These are phyloP conservation scores for Plasmodium ovale DNA, from an alignment of 169 alveolate genomes.

Conservation along the genomic window DNA sequence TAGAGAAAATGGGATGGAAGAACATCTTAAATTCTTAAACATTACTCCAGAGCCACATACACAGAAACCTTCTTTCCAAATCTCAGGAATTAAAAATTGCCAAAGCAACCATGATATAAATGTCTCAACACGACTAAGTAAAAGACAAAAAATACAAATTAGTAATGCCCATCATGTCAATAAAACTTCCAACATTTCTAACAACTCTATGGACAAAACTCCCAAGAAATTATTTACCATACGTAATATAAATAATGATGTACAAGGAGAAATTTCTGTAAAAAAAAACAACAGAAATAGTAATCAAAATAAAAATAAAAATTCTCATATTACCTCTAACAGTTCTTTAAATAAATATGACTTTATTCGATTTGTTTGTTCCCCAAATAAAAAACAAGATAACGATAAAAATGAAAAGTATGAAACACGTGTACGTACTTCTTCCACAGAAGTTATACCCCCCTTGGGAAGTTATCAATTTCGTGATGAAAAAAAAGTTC, in stretches of 20 bases:
- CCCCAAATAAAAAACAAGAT: slow-evolving; percentile 32
- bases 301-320: slow-evolving; percentile 1
- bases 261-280: background rate
- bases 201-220: slow-evolving; percentile 34
- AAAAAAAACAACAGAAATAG: background rate
- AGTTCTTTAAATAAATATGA: slow-evolving; percentile 59
- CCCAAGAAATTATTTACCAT: slow-evolving; percentile 18
- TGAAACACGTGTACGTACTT: background rate
- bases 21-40: too few relatives aligned
- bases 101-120: background rate
- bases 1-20: too few relatives aligned
- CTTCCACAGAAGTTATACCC: background rate
- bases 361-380: slow-evolving; percentile 68
- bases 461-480: background rate
- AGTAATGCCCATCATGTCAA: background rate
- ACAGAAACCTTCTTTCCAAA: slow-evolving; percentile 7
- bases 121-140: background rate
- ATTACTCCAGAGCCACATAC: background rate
- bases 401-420: slow-evolving; percentile 18
- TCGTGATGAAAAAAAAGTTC: background rate
- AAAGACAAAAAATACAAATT: slow-evolving; percentile 25
- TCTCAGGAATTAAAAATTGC: background rate
- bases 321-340: background rate
- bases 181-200: background rate
- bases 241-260: background rate